Evolutionary conservation across 805 yeast species (phyloP), one percentile per base, ranked within the genome.

Genomic region (Candida corydali): DNA sequence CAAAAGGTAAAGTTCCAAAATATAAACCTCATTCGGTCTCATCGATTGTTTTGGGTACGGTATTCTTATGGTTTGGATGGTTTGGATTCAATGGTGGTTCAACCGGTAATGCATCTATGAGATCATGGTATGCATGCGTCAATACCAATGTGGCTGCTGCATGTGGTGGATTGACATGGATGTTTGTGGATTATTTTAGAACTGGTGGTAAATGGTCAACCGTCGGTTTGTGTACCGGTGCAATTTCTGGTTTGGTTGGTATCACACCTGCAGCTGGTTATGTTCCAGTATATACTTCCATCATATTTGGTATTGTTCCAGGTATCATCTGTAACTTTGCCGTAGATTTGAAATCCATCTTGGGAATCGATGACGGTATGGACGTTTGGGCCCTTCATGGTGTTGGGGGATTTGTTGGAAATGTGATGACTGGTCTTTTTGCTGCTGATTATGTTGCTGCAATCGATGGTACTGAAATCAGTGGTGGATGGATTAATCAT

Each of bases 81-180:
- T 88, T 88, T 55, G 97, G 96, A 27, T 93, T 93, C 79, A 93
- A 93, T 75, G 97, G 96, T 63, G 98, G 98, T 52, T 87, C 96
- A 32, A 85, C 97, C 34, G 97, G 96, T 62, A 83, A 87, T 57
- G 86, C 96, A 25, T 66, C 91, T 44, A 80, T 93, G 59, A 82
- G 97, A 67, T 89, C 96, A 40, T 86, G 87, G 84, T 88, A 88
- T 70, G 96, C 97, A 26, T 76, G 84, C 58, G 82, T 84, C 55
- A 88, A 86, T 75, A 91, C 98, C 54, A 87, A 91, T 65, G 59
- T 91, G 50, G 96, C 98, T 36, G 98, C 98, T 43, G 80, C 95
- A 10, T 64, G 78, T 52, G 98, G 96, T 68, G 96, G 94, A 41
- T 73, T 93, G 48, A 75, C 96, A 30, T 93, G 96, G 96, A 80